These are phyloP conservation scores for Erysimum cheiranthoides DNA, from an alignment of 345 rosid species.

Conservation along the genomic window DNA sequence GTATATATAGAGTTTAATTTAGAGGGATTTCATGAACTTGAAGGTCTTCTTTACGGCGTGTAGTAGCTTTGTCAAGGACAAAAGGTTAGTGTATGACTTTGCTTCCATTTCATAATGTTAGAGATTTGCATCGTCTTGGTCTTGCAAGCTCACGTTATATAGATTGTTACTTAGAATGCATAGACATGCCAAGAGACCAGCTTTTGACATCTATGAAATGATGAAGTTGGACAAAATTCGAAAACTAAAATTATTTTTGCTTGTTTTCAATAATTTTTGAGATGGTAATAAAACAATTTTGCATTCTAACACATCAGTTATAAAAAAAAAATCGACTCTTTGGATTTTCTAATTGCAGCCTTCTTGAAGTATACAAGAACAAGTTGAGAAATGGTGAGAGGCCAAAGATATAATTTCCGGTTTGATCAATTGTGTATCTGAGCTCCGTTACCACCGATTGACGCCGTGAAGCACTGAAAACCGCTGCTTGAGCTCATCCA, in stretches of 20 bases:
- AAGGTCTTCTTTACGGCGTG: no score
- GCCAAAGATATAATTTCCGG: conserved; percentile 7
- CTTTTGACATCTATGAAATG: conserved; percentile 55
- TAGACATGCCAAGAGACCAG: conserved; percentile 48
- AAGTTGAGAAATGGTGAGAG: conserved; percentile 37
- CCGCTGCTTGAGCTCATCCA: conserved; percentile 76
- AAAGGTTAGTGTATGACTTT: no score
- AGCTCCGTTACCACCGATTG: conserved; percentile 81
- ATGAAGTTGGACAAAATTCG: conserved; percentile 57
- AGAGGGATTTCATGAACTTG: no score
- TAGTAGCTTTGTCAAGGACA: no score
- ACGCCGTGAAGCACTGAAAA: conserved; percentile 80
- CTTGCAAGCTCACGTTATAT: conserved; percentile 56
- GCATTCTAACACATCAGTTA: conserved; percentile 26
- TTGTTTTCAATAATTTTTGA: no score
- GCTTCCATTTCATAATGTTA: no score
- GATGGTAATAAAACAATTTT: conserved; percentile 37
- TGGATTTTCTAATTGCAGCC: conserved; percentile 8
- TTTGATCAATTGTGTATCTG: conserved; percentile 55
- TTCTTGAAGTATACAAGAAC: no score
- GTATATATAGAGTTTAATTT: no score
- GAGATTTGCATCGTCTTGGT: conserved; percentile 52
- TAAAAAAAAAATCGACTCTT: conserved; percentile 10
- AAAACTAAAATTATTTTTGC: not conserved
- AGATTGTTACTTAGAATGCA: conserved; percentile 58